Percentiles rank a stretch among this genome's conserved stretches.
Conservation (phyloP, 106 monocot species). For the Allium cepa region DNA sequence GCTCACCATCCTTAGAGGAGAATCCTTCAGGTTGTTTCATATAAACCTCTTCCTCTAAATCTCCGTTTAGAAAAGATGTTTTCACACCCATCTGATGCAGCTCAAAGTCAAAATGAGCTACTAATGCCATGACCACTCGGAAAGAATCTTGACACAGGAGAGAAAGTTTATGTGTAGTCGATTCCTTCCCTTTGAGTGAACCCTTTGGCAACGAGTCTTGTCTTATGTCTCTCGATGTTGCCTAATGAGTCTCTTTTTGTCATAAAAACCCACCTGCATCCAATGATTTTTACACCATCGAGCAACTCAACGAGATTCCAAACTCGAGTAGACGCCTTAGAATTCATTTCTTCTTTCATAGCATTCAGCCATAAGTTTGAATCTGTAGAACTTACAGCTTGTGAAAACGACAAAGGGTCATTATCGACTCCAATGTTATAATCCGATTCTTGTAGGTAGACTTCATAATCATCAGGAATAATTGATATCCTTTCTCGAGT, state of each 20-base stretch:
- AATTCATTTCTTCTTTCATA: too few species aligned
- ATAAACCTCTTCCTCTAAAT: neutral
- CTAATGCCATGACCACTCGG: constrained; percentile 6
- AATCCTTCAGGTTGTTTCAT: too few species aligned
- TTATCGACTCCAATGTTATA: neutral
- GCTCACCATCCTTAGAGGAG: too few species aligned
- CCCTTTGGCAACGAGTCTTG: too few species aligned
- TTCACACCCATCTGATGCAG: too few species aligned
- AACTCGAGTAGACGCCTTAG: too few species aligned
- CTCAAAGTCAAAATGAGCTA: neutral
- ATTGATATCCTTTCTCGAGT: neutral
- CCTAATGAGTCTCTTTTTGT: too few species aligned
- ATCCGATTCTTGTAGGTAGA: neutral
- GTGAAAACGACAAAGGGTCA: neutral
- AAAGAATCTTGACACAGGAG: neutral
- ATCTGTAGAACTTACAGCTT: neutral
- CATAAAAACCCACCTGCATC: too few species aligned
- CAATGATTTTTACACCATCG: too few species aligned
- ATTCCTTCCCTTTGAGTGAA: neutral
- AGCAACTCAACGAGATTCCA: too few species aligned
- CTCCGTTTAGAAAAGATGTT: neutral
- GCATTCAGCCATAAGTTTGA: neutral
- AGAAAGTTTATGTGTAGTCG: neutral
- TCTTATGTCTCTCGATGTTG: too few species aligned
- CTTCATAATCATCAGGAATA: neutral